Evolutionary conservation across 164 flowering plant genomes (phyloP), one percentile per base, ranked within the genome.

Genomic region (Annona squamosa): DNA sequence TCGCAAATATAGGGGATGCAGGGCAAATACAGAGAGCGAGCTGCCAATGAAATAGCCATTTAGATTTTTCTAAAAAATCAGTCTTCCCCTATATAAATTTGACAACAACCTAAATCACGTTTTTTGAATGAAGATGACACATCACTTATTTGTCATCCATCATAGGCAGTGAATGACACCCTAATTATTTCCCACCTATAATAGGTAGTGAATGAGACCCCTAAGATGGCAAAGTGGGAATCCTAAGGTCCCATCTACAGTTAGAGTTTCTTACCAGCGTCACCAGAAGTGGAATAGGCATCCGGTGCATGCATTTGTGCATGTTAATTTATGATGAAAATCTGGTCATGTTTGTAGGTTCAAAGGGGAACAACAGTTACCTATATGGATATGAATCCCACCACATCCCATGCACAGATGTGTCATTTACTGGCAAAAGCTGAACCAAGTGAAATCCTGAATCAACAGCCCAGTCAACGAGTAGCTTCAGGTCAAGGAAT

Each of bases 321-420:
- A 52, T 52, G 59, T 52, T 52, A 9, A 52, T 52, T 52, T 16
- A 52, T 52, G 59, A 9, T 26, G 37, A 26, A 26, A 26, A 26
- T 26, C 37, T 26, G 37, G 61, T 5, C 61, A 56, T 56, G 13
- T 52, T 52, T 52, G 13, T 52, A 10, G 59, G 13, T 52, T 52
- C 59, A 52, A 52, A 52, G 9, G 17, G 59, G 59, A 52, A 52
- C 17, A 46, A 26, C 37, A 26, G 37, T 44, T 86, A 94, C 99
- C 99, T 95, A 88, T 95, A 95, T 1, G 99, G 99, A 82, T 92
- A 95, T 67, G 99, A 95, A 79, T 95, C 99, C 99, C 99, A 92
- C 99, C 99, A 95, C 99, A 95, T 95, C 71, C 82, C 81, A 83
- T 95, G 79, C 45, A 95, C 99, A 71, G 99, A 95, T 42, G 99